Evolutionary conservation across 2,329 filamentous ascomycete species (phyloP), one percentile per base, ranked within the genome.

Genomic region (Dendrostoma leiphaemia): DNA sequence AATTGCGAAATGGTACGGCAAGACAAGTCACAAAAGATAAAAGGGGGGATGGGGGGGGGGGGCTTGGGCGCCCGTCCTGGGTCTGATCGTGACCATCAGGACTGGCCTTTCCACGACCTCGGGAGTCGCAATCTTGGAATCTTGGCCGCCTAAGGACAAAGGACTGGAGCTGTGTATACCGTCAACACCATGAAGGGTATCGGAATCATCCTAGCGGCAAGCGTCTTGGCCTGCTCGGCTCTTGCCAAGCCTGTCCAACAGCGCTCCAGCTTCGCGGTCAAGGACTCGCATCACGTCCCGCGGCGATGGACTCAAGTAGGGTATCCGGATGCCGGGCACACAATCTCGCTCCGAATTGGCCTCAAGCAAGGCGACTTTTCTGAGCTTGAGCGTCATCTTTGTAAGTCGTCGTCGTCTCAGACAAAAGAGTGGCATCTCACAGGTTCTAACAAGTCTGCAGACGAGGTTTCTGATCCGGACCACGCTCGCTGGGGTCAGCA

Each of bases 351-450:
- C 44, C 76, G 82, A 47, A 84, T 85, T 62, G 82, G 78, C 28
- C 64, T 85, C 56, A 83, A 79, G 71, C 82, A 85, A 64, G 71
- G 74, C 54, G 76, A 78, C 40, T 81, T 83, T 53, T 72, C 74
- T 17, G 76, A 79, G 59, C 69, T 85, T 19, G 80, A 84, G 64
- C 72, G 74, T 56, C 80, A 83, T 60, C 69, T 84, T 6, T 71
- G 48, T 51, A 35, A 43, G 48, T 32, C n/a, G 4, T 19, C 5
- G 23, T 13, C 17, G n/a, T n/a, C n/a, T n/a, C n/a, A n/a, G n/a
- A n/a, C n/a, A n/a, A n/a, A n/a, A n/a, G n/a, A n/a, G n/a, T n/a
- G n/a, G n/a, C n/a, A n/a, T n/a, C n/a, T n/a, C n/a, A n/a, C n/a
- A n/a, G n/a, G 6, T 24, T 9, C 45, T 48, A n/a, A 34, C 32